Evolutionary conservation across 257 asterid species (phyloP).

Genomic region (Plantago elongata): DNA sequence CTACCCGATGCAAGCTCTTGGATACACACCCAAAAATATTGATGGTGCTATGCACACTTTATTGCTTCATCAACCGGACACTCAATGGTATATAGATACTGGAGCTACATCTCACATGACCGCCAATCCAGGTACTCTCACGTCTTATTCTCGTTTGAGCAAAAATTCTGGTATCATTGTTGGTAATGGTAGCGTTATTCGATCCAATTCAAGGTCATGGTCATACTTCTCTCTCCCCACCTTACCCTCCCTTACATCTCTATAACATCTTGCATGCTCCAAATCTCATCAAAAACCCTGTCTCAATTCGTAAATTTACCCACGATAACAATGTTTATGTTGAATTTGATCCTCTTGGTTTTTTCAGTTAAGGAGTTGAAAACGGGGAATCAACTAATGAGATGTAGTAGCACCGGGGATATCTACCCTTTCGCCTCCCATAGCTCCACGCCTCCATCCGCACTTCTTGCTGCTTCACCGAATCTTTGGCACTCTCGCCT

Average conservation of each 20-base stretch:
- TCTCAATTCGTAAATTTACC: too few relatives aligned
- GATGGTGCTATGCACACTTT: neutral
- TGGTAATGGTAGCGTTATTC: too few relatives aligned
- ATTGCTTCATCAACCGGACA: neutral
- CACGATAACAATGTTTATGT: neutral
- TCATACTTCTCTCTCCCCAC: too few relatives aligned
- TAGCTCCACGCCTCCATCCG: neutral
- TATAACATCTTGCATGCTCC: neutral
- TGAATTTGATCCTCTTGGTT: too few relatives aligned
- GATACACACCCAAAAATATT: neutral
- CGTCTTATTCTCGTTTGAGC: too few relatives aligned
- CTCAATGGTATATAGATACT: neutral
- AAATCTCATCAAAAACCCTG: neutral
- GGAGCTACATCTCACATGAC: neutral
- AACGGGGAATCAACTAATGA: neutral
- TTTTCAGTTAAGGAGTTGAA: neutral
- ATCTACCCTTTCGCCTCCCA: neutral
- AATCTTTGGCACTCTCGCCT: neutral
- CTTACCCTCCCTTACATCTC: neutral
- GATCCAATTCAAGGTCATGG: too few relatives aligned
- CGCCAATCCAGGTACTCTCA: neutral
- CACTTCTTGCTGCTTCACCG: neutral
- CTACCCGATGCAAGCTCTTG: neutral
- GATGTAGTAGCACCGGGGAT: neutral
- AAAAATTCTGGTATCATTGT: too few relatives aligned